Base-by-base conservation (phyloP, 441 rosid species). In the Bocquillonia castaneifolia region DNA sequence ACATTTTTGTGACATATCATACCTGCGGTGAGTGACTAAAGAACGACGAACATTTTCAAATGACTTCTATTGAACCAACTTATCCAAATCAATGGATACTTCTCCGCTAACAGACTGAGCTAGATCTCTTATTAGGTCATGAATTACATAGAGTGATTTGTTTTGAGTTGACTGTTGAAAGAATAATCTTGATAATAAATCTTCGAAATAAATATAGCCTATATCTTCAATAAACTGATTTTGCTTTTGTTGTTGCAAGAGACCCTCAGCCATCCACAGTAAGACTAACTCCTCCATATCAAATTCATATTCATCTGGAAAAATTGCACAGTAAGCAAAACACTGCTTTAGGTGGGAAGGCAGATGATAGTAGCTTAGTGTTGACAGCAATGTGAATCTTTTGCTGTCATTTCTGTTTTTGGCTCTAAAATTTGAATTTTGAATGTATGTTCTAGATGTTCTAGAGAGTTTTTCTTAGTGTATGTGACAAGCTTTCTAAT, bases 91-190 rank as follows among this genome's bases (percentile, higher is more conserved):
- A 45, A 64, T n/a, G 52, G 36, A 66, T 29, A 28, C 28, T 22
- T 76, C 66, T 42, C 70, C 51, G 0, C 69, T 25, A 1, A 79
- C 59, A 34, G 42, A 69, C 26, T 63, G 59, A 10, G 82, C 77
- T 23, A 72, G 62, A 29, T 75, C 75, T 42, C 61, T 22, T 20
- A 75, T 67, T 12, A 75, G 76, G 48, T 71, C 64, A 54, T 79
- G 80, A 77, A 79, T 79, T 29, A 62, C 53, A 34, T n/a, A n/a
- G n/a, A 29, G 47, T n/a, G 15, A 26, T 39, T 18, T 17, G 0
- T n/a, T 26, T n/a, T n/a, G n/a, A 34, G 31, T 22, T 1, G 31
- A 39, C 8, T 12, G 6, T 50, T 72, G 73, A 62, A 79, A 76
- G 50, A 76, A 70, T 5, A 74, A 78, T 47, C 72, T 68, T 13